These are phyloP conservation scores for Globisporangium iwayamae DNA, from an alignment of 352 stramenopile genomes.

Conservation along the genomic window DNA sequence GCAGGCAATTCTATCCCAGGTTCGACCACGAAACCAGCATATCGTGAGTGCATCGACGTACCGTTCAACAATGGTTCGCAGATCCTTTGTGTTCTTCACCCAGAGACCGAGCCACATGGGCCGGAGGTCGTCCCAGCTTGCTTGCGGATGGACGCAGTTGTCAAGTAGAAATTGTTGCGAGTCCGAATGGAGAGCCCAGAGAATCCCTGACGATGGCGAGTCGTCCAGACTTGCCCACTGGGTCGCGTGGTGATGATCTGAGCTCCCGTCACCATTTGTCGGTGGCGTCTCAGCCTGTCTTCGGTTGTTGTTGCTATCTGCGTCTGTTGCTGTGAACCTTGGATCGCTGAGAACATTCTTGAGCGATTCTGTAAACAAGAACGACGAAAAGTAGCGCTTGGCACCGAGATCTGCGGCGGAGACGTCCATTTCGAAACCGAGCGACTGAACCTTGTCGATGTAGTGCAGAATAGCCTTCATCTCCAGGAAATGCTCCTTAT, in stretches of 20 bases:
- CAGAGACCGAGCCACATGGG: slow-evolving; percentile 77
- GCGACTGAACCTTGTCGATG: slow-evolving; percentile 63
- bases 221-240: slow-evolving; percentile 34
- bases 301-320: slow-evolving; percentile 13
- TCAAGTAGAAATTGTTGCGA: slow-evolving; percentile 76
- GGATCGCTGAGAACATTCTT: slow-evolving; percentile 34
- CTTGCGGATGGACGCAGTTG: slow-evolving; percentile 50
- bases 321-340: slow-evolving; percentile 16
- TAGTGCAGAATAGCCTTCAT: slow-evolving; percentile 71
- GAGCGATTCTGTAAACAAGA: slow-evolving; percentile 60
- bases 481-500: slow-evolving; percentile 62
- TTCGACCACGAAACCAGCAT: not conserved
- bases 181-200: slow-evolving; percentile 83
- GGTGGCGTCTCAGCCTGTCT: slow-evolving; percentile 12
- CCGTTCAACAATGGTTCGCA: slow-evolving; percentile 65
- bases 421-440: slow-evolving; percentile 73
- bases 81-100: slow-evolving; percentile 72
- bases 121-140: slow-evolving; percentile 61
- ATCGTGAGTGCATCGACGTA: slow-evolving; percentile 22
- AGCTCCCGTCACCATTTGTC: not conserved
- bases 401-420: slow-evolving; percentile 71
- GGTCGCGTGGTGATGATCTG: not conserved
- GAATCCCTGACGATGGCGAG: slow-evolving; percentile 59
- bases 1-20: not conserved
- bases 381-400: slow-evolving; percentile 72